Conservation (phyloP, 768 basidiomycete genomes). For the Harrya chromipes region DNA sequence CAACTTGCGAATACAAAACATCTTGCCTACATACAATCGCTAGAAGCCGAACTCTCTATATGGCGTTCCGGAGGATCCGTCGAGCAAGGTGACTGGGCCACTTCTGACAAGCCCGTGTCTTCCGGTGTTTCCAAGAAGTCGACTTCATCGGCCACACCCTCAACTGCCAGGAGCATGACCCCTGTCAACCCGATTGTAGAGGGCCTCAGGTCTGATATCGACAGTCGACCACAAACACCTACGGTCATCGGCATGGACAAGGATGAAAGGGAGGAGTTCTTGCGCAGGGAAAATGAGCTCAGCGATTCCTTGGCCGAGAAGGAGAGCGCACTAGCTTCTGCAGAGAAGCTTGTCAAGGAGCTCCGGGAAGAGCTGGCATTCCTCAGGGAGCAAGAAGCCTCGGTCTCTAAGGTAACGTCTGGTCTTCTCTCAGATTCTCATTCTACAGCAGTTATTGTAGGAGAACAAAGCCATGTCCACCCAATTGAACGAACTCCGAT, state of each 20-base stretch:
- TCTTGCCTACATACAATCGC: constrained; percentile 80
- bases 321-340: constrained; percentile 75
- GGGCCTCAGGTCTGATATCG: constrained; percentile 65
- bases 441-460: constrained; percentile 36
- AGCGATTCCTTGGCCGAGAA: constrained; percentile 90
- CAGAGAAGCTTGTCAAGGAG: constrained; percentile 86
- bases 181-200: constrained; percentile 74
- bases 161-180: constrained; percentile 66
- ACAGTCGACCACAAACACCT: constrained; percentile 90
- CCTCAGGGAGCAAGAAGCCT: constrained; percentile 87
- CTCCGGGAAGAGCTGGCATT: constrained; percentile 85
- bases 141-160: constrained; percentile 60
- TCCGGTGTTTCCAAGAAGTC: constrained; percentile 46
- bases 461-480: constrained; percentile 94
- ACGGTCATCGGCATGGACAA: constrained; percentile 86
- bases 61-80: constrained; percentile 90
- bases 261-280: constrained; percentile 96
- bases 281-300: constrained; percentile 94
- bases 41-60: constrained; percentile 86
- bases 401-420: constrained; percentile 63
- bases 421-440: constrained; percentile 1
- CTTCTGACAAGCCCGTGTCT: constrained; percentile 53
- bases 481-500: constrained; percentile 87
- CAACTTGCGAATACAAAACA: constrained; percentile 80
- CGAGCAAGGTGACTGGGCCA: constrained; percentile 79